Evolutionary conservation across 345 rosid species (phyloP), one percentile per base, ranked within the genome.

Genomic region (Eucalyptus caleyi): DNA sequence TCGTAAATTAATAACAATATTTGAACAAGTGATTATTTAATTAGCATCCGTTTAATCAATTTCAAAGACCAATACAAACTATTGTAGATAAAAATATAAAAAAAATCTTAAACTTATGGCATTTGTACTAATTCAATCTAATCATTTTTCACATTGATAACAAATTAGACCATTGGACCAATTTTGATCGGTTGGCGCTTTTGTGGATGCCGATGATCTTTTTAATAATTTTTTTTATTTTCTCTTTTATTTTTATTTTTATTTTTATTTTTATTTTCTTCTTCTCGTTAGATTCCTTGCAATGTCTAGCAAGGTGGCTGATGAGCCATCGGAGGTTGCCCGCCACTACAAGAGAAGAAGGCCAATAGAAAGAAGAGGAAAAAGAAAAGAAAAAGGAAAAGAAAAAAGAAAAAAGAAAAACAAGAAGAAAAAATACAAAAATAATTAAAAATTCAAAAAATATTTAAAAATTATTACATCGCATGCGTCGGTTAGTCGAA

Each of bases 101-200:
- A 53, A 53, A 19, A 53, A 0, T 19, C 5, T 53, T 21, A 21
- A 53, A 21, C 5, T 53, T 21, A 53, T 53, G 5, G 11, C 5
- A 53, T 53, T 8, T 53, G 4, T 1, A 53, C 2, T 53, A 53
- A 53, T 53, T 53, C 0, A 1, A 0, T 4, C 2, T 0, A 53
- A 53, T 1, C 0, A 53, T 53, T 53, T 19, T 53, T 53, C 24
- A 53, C 2, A 53, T 53, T 19, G 10, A 53, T 8, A 53, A 53
- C 2, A 53, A 19, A 0, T 53, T 0, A 53, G 5, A 53, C 0
- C 2, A 53, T 53, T 0, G 4, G 24, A 8, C 0, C 24, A 53
- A 53, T 53, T 53, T 53, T 53, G 11, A 0, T 0, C 0, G 2
- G 1, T 19, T 0, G 0, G 4, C 5, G 0, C 11, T 19, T 0